These are phyloP conservation scores for Angomonas desouzai DNA, from an alignment of 208 protist species.

Conservation along the genomic window DNA sequence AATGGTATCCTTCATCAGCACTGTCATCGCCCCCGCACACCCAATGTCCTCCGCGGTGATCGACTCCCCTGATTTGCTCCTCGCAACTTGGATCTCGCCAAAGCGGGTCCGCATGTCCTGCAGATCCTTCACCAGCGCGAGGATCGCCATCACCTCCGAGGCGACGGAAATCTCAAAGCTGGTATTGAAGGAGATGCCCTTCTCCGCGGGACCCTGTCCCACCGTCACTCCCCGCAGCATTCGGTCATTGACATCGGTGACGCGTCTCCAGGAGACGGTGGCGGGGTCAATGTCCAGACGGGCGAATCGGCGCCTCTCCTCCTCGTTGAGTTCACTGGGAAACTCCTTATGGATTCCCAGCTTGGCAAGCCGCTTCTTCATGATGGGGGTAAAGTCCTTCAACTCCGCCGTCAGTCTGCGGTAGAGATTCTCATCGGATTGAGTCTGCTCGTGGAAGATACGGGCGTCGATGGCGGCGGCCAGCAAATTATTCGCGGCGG, in stretches of 20 bases:
- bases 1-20: conserved; percentile 96
- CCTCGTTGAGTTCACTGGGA: conserved; percentile 87
- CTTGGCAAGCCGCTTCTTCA: conserved; percentile 84
- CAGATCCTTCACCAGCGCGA: conserved; percentile 93
- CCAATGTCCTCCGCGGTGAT: conserved; percentile 92
- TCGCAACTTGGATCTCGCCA: conserved; percentile 82
- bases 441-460: conserved; percentile 95
- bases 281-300: conserved; percentile 95
- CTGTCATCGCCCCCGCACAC: conserved; percentile 91
- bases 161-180: conserved; percentile 97
- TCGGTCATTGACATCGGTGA: conserved; percentile 97
- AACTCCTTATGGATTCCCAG: conserved; percentile 93
- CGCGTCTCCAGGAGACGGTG: conserved; percentile 97
- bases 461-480: conserved; percentile 97
- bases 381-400: conserved; percentile 87
- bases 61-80: conserved; percentile 54
- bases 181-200: conserved; percentile 78
- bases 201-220: conserved; percentile 91
- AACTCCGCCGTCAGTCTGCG: conserved; percentile 67
- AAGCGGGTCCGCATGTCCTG: conserved; percentile 93
- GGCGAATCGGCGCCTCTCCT: conserved; percentile 89
- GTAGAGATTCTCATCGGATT: conserved; percentile 89
- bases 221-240: conserved; percentile 95
- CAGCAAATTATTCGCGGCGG: conserved; percentile 96
- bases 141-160: conserved; percentile 97